A percentile compares a stretch with the other conserved stretches of the same genome.
Evolutionary conservation across 106 monocot species (phyloP).

Genomic region (Xerophyta viscosa): DNA sequence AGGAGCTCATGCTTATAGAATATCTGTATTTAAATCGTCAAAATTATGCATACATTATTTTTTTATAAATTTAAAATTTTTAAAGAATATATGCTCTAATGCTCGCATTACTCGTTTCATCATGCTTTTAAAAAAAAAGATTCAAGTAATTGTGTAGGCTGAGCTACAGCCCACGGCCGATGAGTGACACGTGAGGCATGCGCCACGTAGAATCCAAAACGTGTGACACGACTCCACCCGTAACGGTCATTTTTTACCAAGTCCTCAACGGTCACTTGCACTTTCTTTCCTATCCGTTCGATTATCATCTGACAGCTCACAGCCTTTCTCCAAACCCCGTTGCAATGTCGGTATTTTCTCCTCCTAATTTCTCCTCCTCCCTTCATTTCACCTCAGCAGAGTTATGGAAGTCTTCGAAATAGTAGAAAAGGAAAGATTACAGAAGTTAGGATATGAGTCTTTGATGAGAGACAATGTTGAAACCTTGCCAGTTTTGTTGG

Average conservation of each 20-base stretch:
- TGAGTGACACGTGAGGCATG: no score
- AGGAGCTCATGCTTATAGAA: no score
- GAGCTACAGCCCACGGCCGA: no score
- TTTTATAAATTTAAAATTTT: no score
- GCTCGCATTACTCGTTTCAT: no score
- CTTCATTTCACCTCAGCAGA: background rate
- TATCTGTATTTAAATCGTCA: no score
- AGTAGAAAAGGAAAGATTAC: background rate
- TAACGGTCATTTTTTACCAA: slow-evolving; percentile 22
- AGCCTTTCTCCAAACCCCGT: background rate
- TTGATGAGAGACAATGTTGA: background rate
- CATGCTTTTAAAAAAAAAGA: no score
- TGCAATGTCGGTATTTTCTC: background rate
- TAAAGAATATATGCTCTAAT: no score
- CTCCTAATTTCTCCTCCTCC: background rate
- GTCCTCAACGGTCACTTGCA: background rate
- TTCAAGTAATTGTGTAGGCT: no score
- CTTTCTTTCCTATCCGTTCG: background rate
- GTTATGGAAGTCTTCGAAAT: background rate
- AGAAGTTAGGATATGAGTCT: background rate
- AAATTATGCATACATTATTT: no score
- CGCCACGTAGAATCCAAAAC: background rate
- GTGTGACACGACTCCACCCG: background rate
- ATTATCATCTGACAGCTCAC: background rate
- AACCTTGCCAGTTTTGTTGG: background rate